Base-by-base conservation (phyloP, 2,329 filamentous ascomycete species). In the Sporothrix curviconia region DNA sequence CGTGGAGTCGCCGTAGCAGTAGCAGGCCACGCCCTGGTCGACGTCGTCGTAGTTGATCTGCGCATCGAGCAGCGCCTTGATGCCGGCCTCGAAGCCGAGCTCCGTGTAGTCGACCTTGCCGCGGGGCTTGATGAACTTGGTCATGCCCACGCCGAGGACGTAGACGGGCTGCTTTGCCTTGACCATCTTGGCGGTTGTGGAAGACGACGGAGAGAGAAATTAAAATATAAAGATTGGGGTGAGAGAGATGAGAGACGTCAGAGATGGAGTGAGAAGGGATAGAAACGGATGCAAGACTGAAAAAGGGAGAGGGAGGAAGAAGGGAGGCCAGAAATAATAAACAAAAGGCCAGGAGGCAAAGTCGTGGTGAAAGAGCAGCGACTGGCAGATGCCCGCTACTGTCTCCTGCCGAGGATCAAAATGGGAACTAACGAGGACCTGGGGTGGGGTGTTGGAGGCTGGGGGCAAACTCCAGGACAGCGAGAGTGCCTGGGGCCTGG, bases 71-170 rank as follows among this genome's bases (percentile, higher is more conserved):
- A 95, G 84, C 50, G 90, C 90, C 73, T 95, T 95, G 70, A 94
- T 79, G 64, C 90, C 90, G 11, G 91, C 91, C 73, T 96, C 92
- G 72, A 92, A 96, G 57, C 92, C 92, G 24, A 96, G 84, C 70
- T 96, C 92, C 7, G 90, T 90, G 76, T 96, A 96, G 76, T 96
- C 91, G 63, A 95, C 89, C 71, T 92, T 92, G 70, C 90, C 90
- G 57, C 92, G 84, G 42, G 92, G 92, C 78, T 96, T 96, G 82
- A 96, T 92, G 82, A 97, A 97, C 75, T 95, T 95, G 76, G 92
- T 97, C 90, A 97, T 94, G 76, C 92, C 92, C 65, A 97, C 94
- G 77, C 92, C 92, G 60, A 97, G 84, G 69, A 97, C 89, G 79
- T 97, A 97, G 78, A 77, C 78, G 59, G 79, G 78, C 55, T 76